phyloP scores from a whole-genome alignment of 208 protist species.

The Leishmania tropica region DNA sequence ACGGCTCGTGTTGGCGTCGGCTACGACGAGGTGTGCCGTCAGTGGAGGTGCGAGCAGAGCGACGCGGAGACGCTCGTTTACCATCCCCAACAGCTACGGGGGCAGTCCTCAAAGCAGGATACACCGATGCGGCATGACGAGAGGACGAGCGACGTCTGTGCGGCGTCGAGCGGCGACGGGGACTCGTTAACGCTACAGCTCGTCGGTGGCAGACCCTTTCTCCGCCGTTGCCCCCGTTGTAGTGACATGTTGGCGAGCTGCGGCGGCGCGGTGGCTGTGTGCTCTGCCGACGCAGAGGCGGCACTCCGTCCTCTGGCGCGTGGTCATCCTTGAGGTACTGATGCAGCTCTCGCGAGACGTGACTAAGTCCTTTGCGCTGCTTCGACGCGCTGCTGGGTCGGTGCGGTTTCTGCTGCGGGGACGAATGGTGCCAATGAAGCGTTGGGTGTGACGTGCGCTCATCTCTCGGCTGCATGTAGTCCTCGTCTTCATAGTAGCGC shows the following conservation, averaged over 20 bases:
- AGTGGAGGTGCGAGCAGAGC: conserved; percentile 14
- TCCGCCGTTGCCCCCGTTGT: conserved; percentile 5
- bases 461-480: conserved; percentile 1
- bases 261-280: conserved; percentile 35
- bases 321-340: conserved; percentile 13
- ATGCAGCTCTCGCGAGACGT: conserved; percentile 1
- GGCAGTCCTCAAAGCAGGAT: conserved; percentile 11
- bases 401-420: conserved; percentile 6
- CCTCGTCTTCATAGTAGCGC: conserved; percentile 15
- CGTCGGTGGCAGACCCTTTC: conserved; percentile 21
- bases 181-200: conserved; percentile 18
- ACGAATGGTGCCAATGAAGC: conserved; percentile 14
- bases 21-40: conserved; percentile 16
- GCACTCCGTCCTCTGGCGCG: conserved; percentile 23
- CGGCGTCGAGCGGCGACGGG: conserved; percentile 2
- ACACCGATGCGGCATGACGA: conserved; percentile 9
- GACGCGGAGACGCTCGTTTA: not conserved
- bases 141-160: conserved; percentile 2
- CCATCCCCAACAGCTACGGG: conserved; percentile 17
- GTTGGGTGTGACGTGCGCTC: conserved; percentile 7
- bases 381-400: conserved; percentile 22
- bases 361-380: conserved; percentile 9
- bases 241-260: conserved; percentile 20
- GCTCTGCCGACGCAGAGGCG: conserved; percentile 34
- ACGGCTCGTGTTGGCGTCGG: conserved; percentile 15